Evolutionary conservation across 148 eudicot species (phyloP), one percentile per base, ranked within the genome.

Genomic region (Vaccinium corymbosum): DNA sequence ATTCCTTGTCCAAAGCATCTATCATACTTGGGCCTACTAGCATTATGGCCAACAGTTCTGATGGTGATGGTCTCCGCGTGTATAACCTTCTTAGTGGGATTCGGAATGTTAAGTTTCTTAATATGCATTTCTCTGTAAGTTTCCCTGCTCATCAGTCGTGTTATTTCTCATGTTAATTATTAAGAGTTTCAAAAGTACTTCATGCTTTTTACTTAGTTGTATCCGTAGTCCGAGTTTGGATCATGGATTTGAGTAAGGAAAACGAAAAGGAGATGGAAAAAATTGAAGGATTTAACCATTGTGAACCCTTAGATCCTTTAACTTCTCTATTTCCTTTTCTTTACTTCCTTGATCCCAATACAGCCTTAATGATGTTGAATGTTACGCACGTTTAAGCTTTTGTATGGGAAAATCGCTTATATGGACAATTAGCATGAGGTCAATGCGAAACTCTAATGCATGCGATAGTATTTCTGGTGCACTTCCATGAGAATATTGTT

Each of bases 81-180:
- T 80, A 29, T 20, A 29, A 80, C 51, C 82, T 80, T 35, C 70
- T 80, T 7, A 57, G 70, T 57, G 49, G 70, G 70, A 56, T 57
- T 57, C 11, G 51, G 11, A 3, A 7, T n/a, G 70, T 80, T 35
- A 35, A 80, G 82, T 17, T 32, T 59, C 82, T 80, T 38, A 11
- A 57, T 19, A 12, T 29, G 17, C 22, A 2, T 16, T 32, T 56
- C 4, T 19, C 68, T 32, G 82, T 80, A 80, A 80, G 82, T 57
- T 55, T 59, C 17, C 38, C 38, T 57, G 11, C 38, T 35, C 29
- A 20, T 38, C 10, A 17, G 29, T 35, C 19, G 3, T 55, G 16
- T 12, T 59, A n/a, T 55, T 32, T 27, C 29, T 52, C 6, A 27
- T 16, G 12, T 29, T 27, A 3, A 53, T 2, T 6, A 79, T 52